phyloP scores from a whole-genome alignment of 495 filamentous ascomycete genomes.

The Lichenothelia convexa region DNA sequence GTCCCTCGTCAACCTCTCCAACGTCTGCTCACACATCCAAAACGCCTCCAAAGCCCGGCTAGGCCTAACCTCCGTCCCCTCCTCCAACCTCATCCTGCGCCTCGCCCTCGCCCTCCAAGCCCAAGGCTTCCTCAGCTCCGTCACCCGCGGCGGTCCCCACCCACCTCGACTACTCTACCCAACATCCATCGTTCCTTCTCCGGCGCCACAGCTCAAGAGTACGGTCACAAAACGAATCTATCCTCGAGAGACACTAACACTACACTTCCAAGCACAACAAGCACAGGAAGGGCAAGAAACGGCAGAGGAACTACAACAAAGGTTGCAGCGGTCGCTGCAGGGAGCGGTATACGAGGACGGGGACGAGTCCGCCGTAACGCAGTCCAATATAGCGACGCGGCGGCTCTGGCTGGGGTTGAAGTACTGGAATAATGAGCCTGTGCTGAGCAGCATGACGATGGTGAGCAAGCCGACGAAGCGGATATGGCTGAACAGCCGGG shows the following conservation, averaged over 20 bases:
- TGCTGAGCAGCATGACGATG: constrained; percentile 39
- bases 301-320: constrained; percentile 41
- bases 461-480: constrained; percentile 61
- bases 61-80: constrained; percentile 70
- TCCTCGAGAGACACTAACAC: neutral
- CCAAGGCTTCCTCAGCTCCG: constrained; percentile 61
- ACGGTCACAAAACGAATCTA: neutral
- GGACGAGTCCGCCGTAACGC: constrained; percentile 43
- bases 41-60: constrained; percentile 78
- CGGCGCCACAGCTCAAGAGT: neutral
- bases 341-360: constrained; percentile 12
- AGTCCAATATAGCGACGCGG: constrained; percentile 56
- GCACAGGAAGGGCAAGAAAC: constrained; percentile 32
- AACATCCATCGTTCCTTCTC: neutral
- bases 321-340: too few species aligned
- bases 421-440: constrained; percentile 78
- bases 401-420: constrained; percentile 86
- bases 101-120: constrained; percentile 64
- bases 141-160: constrained; percentile 55
- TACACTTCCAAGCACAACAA: too few species aligned
- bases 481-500: constrained; percentile 41
- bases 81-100: constrained; percentile 59
- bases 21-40: constrained; percentile 85
- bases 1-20: constrained; percentile 65
- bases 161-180: constrained; percentile 41